A percentile compares a stretch with the other conserved stretches of the same genome.
Conservation (phyloP, 768 basidiomycete species). For the Pleurotus citrinopileatus region DNA sequence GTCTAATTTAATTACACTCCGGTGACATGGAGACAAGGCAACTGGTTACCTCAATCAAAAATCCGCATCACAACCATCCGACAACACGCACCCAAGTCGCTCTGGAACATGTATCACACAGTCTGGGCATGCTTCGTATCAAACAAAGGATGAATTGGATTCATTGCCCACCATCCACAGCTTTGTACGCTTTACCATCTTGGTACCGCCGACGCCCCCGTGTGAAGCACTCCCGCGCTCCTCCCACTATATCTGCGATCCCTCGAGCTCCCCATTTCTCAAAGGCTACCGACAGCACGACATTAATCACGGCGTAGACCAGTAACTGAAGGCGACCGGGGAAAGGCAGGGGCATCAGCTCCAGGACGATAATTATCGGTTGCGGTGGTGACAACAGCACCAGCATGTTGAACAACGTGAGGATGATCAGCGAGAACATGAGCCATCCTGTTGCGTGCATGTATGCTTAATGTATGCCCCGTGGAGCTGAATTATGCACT, state of each 20-base stretch:
- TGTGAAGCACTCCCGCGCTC: constrained; percentile 38
- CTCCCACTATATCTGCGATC: constrained; percentile 55
- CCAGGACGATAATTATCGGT: constrained; percentile 57
- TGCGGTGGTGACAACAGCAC: constrained; percentile 73
- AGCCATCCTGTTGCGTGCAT: constrained; percentile 59
- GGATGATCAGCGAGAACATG: constrained; percentile 68
- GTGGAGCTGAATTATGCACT: constrained; percentile 21
- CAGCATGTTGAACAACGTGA: constrained; percentile 72
- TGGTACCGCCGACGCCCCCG: constrained; percentile 45
- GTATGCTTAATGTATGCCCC: not conserved
- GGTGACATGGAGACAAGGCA: not conserved
- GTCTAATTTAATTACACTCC: not conserved
- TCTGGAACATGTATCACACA: constrained; percentile 3
- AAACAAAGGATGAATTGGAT: constrained; percentile 14
- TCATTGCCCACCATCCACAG: constrained; percentile 72
- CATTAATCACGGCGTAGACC: constrained; percentile 64
- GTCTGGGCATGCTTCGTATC: not conserved
- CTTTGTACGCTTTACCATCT: constrained; percentile 82
- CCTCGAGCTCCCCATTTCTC: constrained; percentile 72
- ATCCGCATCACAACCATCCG: constrained; percentile 1
- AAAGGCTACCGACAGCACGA: constrained; percentile 65
- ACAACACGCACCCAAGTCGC: constrained; percentile 5
- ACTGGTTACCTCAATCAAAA: constrained; percentile 8
- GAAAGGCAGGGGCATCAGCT: constrained; percentile 72
- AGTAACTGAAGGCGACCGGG: constrained; percentile 71